phyloP scores from a whole-genome alignment of 2,329 filamentous ascomycete genomes.

The Beauveria sp. region DNA sequence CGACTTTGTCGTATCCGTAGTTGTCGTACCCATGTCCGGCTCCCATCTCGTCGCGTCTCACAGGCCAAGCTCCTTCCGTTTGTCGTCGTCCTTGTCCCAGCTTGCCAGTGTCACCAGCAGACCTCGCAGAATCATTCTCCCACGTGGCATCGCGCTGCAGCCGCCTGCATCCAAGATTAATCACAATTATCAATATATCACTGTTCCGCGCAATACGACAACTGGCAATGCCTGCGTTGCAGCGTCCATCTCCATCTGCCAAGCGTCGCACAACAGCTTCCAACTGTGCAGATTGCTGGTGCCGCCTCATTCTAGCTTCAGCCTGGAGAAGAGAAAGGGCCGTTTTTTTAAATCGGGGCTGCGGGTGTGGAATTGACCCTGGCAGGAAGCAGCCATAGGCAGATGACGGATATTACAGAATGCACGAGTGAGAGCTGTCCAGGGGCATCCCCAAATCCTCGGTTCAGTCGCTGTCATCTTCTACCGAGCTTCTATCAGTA shows the following conservation, averaged over 20 bases:
- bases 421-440: neutral
- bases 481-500: neutral
- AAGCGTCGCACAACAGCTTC: neutral
- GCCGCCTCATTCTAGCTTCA: neutral
- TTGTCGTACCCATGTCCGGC: neutral
- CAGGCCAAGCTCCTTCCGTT: neutral
- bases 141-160: neutral
- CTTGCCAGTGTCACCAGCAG: neutral
- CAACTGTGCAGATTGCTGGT: neutral
- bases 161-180: neutral
- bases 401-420: neutral
- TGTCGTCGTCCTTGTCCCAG: neutral
- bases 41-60: neutral
- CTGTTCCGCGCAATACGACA: neutral
- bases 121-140: neutral
- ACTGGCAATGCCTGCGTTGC: neutral
- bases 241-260: neutral
- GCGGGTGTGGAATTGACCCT: neutral
- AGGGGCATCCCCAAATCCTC: neutral
- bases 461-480: neutral
- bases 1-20: neutral
- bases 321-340: conserved; percentile 3
- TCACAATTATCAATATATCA: neutral
- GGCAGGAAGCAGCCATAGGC: neutral
- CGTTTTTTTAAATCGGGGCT: conserved; percentile 1